A percentile compares a stretch with the other conserved stretches of the same genome.
These are phyloP conservation scores for Adansonia madagascariensis DNA, from an alignment of 441 rosid species.

Conservation along the genomic window DNA sequence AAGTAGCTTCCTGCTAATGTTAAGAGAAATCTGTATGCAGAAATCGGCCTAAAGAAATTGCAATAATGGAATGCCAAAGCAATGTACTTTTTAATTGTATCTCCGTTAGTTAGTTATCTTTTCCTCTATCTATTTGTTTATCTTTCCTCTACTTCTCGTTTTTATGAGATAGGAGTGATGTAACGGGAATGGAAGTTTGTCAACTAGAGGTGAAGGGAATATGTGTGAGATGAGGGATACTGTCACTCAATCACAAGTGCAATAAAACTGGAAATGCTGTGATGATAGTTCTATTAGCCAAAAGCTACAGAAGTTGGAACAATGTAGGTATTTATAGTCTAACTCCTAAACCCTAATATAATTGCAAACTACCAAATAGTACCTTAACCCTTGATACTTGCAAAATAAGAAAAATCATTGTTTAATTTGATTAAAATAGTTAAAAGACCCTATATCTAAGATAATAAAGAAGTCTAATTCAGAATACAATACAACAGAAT, in stretches of 20 bases:
- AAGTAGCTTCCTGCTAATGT: neutral
- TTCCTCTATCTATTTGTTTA: neutral
- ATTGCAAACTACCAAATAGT: constrained; percentile 3
- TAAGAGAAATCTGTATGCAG: neutral
- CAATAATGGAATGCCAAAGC: neutral
- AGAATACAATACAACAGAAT: too few species aligned
- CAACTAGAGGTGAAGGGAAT: neutral
- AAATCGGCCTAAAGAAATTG: neutral
- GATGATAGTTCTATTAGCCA: neutral
- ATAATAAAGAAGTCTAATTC: too few species aligned
- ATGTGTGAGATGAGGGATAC: neutral
- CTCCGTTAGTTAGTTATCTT: neutral
- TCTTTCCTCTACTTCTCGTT: neutral
- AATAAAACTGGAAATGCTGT: neutral
- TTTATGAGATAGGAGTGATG: neutral
- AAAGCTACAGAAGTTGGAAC: neutral
- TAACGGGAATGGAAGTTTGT: neutral
- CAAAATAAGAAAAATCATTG: neutral
- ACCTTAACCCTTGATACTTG: neutral
- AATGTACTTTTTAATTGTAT: neutral
- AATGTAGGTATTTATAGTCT: neutral
- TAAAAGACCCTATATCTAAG: too few species aligned
- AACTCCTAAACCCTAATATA: neutral
- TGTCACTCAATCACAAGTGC: neutral
- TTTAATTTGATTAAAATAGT: too few species aligned